Evolutionary conservation across 2,329 filamentous ascomycete genomes (phyloP), one percentile per base, ranked within the genome.

Genomic region (Paecilomyces variotii): DNA sequence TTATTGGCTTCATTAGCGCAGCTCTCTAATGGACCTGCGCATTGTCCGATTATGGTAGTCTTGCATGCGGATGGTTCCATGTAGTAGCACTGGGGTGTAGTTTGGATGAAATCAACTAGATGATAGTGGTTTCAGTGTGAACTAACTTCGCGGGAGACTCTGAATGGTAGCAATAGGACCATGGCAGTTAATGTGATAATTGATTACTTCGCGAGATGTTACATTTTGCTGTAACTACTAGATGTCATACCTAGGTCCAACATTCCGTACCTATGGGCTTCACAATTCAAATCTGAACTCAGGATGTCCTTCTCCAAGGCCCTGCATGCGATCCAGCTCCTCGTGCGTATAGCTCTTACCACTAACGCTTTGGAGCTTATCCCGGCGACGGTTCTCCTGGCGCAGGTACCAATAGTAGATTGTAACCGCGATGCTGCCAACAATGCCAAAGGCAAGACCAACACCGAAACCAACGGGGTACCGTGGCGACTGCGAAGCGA

Each of bases 391-490:
- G 34, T 63, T 63, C 32, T 63, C 60, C 53, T 35, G 19, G 1
- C 9, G 10, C 26, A 63, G 27, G 35, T 58, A 60, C 39, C 24
- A 28, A n/a, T 35, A 59, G 56, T 61, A 60, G 32, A 60, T 24
- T 6, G 56, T 52, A 2, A 52, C 58, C 7, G 58, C 57, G 24
- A 59, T 14, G 49, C 32, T 59, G 50, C 11, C 55, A 25, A 53
- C 51, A 27, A 45, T 35, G n/a, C 53, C 59, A 60, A 72, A 66
- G 1, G 63, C 71, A 11, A 78, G 61, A 10, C 74, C 74, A 2
- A 69, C 71, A 1, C 69, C 67, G 62, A 74, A 74, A 1, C 76
- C 76, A 0, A 71, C 72, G 1, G 66, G 67, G 58, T 77, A 79
- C 4, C 61, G 65, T 2, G 76, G 76, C 2, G 69, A 64, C 62